Evolutionary conservation across 768 basidiomycete genomes (phyloP).

Genomic region (Lactarius trivialis): DNA sequence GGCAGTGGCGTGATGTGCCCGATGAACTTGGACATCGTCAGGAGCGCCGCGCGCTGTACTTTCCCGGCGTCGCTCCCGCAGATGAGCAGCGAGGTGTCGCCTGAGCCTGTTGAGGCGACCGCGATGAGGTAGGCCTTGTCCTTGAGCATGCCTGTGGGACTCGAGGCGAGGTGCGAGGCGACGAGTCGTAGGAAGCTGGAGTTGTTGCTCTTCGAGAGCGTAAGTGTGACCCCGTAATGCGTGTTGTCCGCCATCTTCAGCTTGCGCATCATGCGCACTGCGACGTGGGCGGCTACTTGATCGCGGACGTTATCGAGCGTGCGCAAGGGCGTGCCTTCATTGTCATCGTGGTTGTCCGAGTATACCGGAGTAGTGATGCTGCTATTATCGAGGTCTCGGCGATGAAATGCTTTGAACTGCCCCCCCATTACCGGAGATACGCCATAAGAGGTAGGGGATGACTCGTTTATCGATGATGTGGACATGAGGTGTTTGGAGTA

Average conservation of each 20-base stretch:
- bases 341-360: conserved; percentile 7
- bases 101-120: conserved; percentile 42
- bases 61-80: conserved; percentile 48
- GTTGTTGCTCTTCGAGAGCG: conserved; percentile 52
- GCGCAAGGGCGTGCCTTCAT: conserved; percentile 26
- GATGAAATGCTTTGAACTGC: conserved; percentile 6
- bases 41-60: conserved; percentile 60
- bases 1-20: conserved; percentile 41
- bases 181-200: conserved; percentile 51
- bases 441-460: conserved; percentile 20
- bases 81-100: conserved; percentile 42
- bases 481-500: conserved; percentile 3
- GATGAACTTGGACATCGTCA: conserved; percentile 63
- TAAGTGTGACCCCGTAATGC: conserved; percentile 53
- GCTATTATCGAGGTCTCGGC: conserved; percentile 8
- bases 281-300: conserved; percentile 53
- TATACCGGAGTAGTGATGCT: conserved; percentile 20
- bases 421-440: conserved; percentile 8
- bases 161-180: conserved; percentile 43
- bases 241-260: conserved; percentile 46
- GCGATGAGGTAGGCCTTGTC: conserved; percentile 42
- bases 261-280: conserved; percentile 46
- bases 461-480: conserved; percentile 2
- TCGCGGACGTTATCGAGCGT: conserved; percentile 56
- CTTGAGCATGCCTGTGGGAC: conserved; percentile 38